Evolutionary conservation across 176 grass and related monocot genomes (phyloP).

Genomic region (Otatea glauca): DNA sequence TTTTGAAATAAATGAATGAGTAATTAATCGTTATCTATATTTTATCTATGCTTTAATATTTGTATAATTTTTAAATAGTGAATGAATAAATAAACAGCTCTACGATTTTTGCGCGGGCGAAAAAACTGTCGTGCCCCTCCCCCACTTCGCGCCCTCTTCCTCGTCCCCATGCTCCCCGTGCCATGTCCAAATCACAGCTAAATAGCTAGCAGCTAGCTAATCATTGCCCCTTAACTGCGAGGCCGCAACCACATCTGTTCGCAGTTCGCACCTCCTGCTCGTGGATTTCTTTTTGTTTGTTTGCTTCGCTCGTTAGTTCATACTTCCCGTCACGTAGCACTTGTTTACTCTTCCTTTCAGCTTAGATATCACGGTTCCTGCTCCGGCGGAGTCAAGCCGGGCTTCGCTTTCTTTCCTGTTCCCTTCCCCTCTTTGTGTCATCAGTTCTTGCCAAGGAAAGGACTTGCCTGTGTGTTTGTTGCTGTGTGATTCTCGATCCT

Average conservation of each 20-base stretch:
- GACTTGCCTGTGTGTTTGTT: not conserved
- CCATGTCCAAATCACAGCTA: slow-evolving; percentile 19
- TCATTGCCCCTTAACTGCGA: slow-evolving; percentile 20
- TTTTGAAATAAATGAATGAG: too few species aligned
- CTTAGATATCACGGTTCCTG: slow-evolving; percentile 18
- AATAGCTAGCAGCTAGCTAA: not conserved
- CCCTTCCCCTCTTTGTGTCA: not conserved
- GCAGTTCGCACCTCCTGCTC: not conserved
- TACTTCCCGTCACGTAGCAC: slow-evolving; percentile 36
- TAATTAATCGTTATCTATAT: too few species aligned
- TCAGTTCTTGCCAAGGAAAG: not conserved
- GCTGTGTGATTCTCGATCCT: not conserved
- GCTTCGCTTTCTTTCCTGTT: too few species aligned
- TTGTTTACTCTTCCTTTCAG: not conserved
- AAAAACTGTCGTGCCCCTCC: not conserved
- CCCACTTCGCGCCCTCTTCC: slow-evolving; percentile 46
- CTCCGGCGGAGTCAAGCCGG: not conserved
- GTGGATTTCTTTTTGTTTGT: slow-evolving; percentile 34
- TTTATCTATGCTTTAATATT: too few species aligned
- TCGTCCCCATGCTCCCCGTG: not conserved
- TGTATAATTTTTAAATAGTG: too few species aligned
- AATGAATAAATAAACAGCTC: too few species aligned
- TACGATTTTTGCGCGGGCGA: not conserved
- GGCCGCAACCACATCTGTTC: not conserved
- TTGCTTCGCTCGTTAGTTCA: not conserved